Percentiles rank a stretch among this genome's conserved stretches.
These are phyloP conservation scores for Phytophthora pisi DNA, from an alignment of 352 stramenopile genomes.

Conservation along the genomic window DNA sequence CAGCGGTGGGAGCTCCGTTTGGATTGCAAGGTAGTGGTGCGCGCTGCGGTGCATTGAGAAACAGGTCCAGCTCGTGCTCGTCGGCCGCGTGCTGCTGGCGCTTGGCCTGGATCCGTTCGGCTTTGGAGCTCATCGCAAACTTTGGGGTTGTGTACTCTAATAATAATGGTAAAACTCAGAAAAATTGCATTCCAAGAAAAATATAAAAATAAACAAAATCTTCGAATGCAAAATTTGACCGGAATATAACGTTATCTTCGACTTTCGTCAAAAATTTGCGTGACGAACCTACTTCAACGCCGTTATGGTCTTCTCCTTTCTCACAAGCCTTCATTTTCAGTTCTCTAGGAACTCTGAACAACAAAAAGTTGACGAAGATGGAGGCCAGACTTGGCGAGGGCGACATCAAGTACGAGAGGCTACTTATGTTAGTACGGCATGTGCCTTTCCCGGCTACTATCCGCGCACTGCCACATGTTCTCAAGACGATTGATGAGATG, in stretches of 20 bases:
- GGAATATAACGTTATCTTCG: no score
- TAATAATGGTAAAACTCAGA: no score
- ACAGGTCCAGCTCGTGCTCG: conserved; percentile 72
- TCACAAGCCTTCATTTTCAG: no score
- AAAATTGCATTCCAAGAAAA: no score
- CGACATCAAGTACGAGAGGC: neutral
- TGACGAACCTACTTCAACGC: no score
- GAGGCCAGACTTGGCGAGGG: neutral
- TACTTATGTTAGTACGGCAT: neutral
- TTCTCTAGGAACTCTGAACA: no score
- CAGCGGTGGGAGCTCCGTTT: conserved; percentile 13
- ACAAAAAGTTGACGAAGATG: no score
- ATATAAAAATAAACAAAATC: no score
- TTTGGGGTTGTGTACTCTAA: neutral
- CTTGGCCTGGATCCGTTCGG: conserved; percentile 49
- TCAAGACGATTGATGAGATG: neutral
- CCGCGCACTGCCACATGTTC: neutral
- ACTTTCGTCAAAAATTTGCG: no score
- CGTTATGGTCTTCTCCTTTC: no score
- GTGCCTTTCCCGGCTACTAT: neutral
- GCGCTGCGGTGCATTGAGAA: conserved; percentile 35
- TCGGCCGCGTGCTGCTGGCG: conserved; percentile 54
- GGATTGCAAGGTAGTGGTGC: neutral
- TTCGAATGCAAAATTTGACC: no score
- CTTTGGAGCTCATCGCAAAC: conserved; percentile 44